Conservation (phyloP, 371 early-diverging fungal species). For the Mortierella sp. region DNA sequence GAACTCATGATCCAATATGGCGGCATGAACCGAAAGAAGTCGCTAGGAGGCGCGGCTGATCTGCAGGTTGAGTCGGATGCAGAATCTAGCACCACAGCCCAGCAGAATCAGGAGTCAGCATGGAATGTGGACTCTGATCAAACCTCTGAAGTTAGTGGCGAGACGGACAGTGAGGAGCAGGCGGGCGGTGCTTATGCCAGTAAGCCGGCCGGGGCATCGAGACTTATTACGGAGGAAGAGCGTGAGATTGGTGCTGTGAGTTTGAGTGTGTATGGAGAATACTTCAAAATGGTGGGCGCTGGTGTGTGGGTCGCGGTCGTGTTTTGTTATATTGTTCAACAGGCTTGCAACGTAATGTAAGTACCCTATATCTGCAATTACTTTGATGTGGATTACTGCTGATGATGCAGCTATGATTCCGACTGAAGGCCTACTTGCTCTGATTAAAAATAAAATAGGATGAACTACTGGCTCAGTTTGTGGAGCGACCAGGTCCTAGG, state of each 20-base stretch:
- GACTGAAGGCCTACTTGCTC: neutral
- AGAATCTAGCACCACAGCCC: neutral
- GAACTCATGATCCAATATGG: slow-evolving; percentile 65
- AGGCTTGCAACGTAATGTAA: slow-evolving; percentile 53
- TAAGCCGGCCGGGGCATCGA: slow-evolving; percentile 23
- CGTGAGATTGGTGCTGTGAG: slow-evolving; percentile 58
- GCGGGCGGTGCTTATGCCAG: slow-evolving; percentile 4
- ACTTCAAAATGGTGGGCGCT: slow-evolving; percentile 45
- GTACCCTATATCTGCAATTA: neutral
- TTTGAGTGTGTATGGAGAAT: slow-evolving; percentile 50
- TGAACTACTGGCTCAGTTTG: slow-evolving; percentile 37
- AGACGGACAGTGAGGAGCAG: slow-evolving; percentile 4
- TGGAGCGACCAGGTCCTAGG: slow-evolving; percentile 26
- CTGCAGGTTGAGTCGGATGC: neutral
- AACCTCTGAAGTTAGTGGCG: neutral
- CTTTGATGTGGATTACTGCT: neutral
- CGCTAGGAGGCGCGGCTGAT: neutral
- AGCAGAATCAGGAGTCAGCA: neutral
- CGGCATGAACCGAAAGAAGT: slow-evolving; percentile 21
- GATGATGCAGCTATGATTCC: neutral
- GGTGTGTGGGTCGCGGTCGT: slow-evolving; percentile 4
- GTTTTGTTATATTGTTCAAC: slow-evolving; percentile 26
- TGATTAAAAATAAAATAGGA: slow-evolving; percentile 3
- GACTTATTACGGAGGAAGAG: slow-evolving; percentile 57
- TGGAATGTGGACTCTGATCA: neutral